Evolutionary conservation across 78 protist genomes (phyloP).

Genomic region (Monocercomonoides exilis): DNA sequence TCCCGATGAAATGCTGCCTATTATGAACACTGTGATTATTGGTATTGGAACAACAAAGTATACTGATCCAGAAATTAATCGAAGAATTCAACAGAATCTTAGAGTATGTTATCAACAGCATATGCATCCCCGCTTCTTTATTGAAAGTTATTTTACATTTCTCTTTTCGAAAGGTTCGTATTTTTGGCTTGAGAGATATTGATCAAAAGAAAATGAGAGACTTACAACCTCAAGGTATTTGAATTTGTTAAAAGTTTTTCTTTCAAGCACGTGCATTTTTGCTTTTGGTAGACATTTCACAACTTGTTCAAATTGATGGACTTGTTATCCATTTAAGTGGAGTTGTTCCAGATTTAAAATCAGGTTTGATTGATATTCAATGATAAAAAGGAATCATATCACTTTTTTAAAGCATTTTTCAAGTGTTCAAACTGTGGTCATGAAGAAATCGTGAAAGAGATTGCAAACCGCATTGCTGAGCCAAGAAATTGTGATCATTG

Average conservation of each 20-base stretch:
- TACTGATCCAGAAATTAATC: neutral
- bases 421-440: neutral
- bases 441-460: neutral
- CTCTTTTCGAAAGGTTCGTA: too few species aligned
- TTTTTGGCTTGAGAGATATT: neutral
- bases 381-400: neutral
- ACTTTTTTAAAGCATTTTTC: neutral
- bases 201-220: neutral
- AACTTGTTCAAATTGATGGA: neutral
- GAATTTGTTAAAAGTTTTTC: neutral
- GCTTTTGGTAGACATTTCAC: neutral
- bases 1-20: neutral
- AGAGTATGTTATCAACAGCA: neutral
- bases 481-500: conserved; percentile 40
- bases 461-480: neutral
- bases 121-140: neutral
- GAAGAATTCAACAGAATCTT: neutral
- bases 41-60: neutral
- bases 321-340: neutral
- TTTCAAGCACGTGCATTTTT: neutral
- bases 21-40: neutral
- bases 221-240: neutral
- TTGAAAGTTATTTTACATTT: neutral
- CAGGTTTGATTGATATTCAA: neutral
- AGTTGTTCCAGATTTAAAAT: conserved; percentile 1